Conservation (phyloP, 371 early-diverging fungal species). For the Mucor irregularis region DNA sequence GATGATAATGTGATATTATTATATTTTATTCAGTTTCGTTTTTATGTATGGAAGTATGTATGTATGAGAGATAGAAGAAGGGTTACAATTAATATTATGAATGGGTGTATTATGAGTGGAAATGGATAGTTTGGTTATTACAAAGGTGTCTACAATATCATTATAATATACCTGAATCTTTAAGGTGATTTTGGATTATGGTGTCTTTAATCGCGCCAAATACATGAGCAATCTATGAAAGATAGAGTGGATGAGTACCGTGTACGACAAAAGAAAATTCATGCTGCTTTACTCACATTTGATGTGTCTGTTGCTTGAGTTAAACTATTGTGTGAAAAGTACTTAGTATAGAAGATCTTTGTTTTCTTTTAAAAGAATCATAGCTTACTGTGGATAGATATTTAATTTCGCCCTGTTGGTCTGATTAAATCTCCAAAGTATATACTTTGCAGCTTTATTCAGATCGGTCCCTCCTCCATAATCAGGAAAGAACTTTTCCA, state of each 20-base stretch:
- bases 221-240: conserved; percentile 43
- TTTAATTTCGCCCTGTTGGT: conserved; percentile 73
- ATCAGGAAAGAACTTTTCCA: conserved; percentile 60
- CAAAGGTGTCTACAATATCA: no score
- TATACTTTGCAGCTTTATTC: conserved; percentile 76
- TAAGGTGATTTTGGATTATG: conserved; percentile 60
- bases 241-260: no score
- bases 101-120: background rate
- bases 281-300: conserved; percentile 10
- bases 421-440: conserved; percentile 77
- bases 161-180: conserved; percentile 62
- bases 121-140: no score
- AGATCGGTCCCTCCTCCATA: conserved; percentile 68
- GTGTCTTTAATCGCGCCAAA: conserved; percentile 73
- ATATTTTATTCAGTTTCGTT: no score
- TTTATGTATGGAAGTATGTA: no score
- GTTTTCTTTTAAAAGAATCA: no score
- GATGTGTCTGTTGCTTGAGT: conserved; percentile 67
- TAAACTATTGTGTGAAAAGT: conserved; percentile 41
- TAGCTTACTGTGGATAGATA: conserved; percentile 76
- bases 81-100: background rate
- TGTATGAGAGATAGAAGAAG: no score
- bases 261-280: no score
- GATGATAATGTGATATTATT: no score
- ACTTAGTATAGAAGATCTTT: background rate